Evolutionary conservation across 768 basidiomycete species (phyloP).

Genomic region (Rickenella mellea): DNA sequence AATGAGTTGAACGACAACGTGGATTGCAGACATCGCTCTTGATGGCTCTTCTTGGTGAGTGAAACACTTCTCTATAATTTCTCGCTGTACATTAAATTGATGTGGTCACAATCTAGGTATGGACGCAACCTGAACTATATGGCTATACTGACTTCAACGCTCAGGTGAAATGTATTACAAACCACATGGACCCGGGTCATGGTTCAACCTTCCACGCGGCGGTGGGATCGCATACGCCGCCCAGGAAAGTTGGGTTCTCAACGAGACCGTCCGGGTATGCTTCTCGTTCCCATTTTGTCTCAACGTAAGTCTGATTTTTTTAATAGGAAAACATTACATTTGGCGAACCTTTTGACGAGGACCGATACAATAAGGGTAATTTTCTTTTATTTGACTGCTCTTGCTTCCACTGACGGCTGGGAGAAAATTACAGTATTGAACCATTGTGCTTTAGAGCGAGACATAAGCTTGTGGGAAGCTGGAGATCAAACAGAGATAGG

Average conservation of each 20-base stretch:
- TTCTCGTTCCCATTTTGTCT: not conserved
- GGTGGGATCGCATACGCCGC: conserved; percentile 38
- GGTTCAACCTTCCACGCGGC: conserved; percentile 31
- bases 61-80: no score
- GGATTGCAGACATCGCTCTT: conserved; percentile 7
- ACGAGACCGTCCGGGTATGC: conserved; percentile 27
- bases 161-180: conserved; percentile 24
- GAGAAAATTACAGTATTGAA: conserved; percentile 18
- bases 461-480: conserved; percentile 40
- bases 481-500: conserved; percentile 66
- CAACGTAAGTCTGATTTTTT: not conserved
- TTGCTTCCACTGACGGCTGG: not conserved
- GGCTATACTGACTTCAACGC: no score
- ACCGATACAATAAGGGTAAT: conserved; percentile 22
- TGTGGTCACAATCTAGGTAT: no score
- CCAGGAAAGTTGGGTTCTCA: conserved; percentile 42
- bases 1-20: not conserved
- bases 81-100: no score
- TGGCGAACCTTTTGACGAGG: conserved; percentile 25
- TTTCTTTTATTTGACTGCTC: not conserved
- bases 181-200: conserved; percentile 22
- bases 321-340: conserved; percentile 41
- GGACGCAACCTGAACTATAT: no score
- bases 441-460: conserved; percentile 33
- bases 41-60: conserved; percentile 11